Evolutionary conservation across 2,329 filamentous ascomycete species (phyloP), one percentile per base, ranked within the genome.

Genomic region (Chaetomium sp.): DNA sequence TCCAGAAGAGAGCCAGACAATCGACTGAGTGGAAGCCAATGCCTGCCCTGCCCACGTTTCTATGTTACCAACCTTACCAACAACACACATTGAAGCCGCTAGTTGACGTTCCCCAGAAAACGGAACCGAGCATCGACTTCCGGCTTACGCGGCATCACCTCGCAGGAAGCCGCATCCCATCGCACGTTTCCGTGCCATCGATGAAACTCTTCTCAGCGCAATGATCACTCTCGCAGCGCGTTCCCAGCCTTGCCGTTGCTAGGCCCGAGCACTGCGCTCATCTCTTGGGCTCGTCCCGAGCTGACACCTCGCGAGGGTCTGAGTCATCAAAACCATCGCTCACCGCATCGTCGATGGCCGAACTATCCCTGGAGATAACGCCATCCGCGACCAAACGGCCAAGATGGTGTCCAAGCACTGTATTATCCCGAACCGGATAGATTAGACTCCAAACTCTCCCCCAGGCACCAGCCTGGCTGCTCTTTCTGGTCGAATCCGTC

Each of bases 351-450:
- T 21, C 53, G 29, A 57, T 59, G 54, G 58, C 23, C 53, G 57
- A 47, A 27, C 38, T 35, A 50, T 60, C 55, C 27, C 27, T 47
- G 38, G 42, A 57, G 63, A 63, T 64, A 62, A 63, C 53, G 64
- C 47, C 61, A 50, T 57, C 27, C 21, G 57, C 23, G 55, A n/a
- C 58, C 16, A 59, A 57, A 54, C 29, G 23, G 57, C 47, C 65
- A 60, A 67, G 66, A 51, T 63, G 68, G 66, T 68, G 66, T 67
- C 47, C 42, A 65, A 55, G n/a, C 55, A 35, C 63, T 68, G 55
- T 66, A 64, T 49, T 29, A 51, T 62, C 33, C 23, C 49, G 57
- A 65, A 55, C 57, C 57, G 49, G 35, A 57, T 68, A 65, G 25
- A 67, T 68, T 64, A 56, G 16, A 8, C 51, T 31, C n/a, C 33